Conservation (phyloP, 192 early-diverging fungal genomes). For the Phlyctochytrium bullatum region DNA sequence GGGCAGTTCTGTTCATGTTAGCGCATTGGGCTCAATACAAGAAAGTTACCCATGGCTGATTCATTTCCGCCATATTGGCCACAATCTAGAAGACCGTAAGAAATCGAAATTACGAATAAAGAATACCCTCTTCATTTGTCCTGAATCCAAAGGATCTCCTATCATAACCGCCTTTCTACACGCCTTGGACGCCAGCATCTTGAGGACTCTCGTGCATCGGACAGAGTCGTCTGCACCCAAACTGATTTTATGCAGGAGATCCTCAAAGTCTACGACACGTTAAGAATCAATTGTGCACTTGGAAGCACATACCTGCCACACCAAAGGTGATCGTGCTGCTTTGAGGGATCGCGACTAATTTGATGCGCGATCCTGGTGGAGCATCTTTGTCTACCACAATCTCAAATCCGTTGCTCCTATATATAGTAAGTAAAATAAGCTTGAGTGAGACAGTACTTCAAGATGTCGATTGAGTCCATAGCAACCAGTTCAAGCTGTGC, state of each 20-base stretch:
- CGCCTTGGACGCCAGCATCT: constrained; percentile 85
- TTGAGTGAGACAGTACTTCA: constrained; percentile 39
- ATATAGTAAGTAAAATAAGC: neutral
- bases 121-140: constrained; percentile 69
- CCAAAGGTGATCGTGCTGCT: constrained; percentile 69
- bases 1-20: constrained; percentile 75
- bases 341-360: constrained; percentile 69
- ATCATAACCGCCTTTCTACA: constrained; percentile 93
- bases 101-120: constrained; percentile 6
- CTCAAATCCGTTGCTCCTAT: constrained; percentile 77
- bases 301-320: constrained; percentile 47
- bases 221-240: constrained; percentile 33
- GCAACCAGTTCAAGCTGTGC: constrained; percentile 77
- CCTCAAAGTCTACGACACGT: constrained; percentile 62
- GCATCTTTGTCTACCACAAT: constrained; percentile 59
- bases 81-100: constrained; percentile 58
- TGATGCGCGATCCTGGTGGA: constrained; percentile 60
- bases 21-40: neutral
- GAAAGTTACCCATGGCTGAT: constrained; percentile 81
- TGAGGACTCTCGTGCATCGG: constrained; percentile 64
- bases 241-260: constrained; percentile 52
- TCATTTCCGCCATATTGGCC: constrained; percentile 73
- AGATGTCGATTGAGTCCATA: constrained; percentile 66
- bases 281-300: neutral
- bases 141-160: constrained; percentile 69